phyloP scores from a whole-genome alignment of 345 rosid genomes.

The Acer yangbiense region DNA sequence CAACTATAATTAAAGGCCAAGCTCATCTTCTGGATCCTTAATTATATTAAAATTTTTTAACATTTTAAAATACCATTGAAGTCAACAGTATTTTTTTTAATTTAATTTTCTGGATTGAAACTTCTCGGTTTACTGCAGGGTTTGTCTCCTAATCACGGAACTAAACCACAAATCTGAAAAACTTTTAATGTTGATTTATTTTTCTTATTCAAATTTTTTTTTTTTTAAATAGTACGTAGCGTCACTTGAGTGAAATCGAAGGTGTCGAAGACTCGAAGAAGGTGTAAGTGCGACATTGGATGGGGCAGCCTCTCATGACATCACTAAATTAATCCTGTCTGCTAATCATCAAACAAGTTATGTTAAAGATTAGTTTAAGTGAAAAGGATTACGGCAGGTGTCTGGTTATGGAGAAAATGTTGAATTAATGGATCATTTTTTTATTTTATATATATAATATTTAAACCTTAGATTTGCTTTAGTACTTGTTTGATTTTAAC shows the following conservation, averaged over 20 bases:
- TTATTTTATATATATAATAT: too few species aligned
- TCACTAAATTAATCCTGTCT: constrained; percentile 9
- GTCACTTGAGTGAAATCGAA: too few species aligned
- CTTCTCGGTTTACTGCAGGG: neutral
- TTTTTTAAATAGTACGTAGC: too few species aligned
- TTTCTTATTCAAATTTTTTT: too few species aligned
- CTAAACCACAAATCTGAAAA: neutral
- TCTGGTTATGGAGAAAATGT: neutral
- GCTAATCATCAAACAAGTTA: constrained; percentile 29
- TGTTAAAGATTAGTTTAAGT: neutral
- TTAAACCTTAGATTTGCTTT: too few species aligned
- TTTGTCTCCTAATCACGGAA: neutral
- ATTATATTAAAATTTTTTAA: neutral
- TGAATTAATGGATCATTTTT: neutral
- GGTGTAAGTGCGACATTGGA: neutral
- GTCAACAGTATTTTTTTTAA: neutral
- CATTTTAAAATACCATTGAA: neutral
- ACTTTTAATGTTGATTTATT: too few species aligned
- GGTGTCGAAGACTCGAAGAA: too few species aligned
- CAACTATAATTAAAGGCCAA: too few species aligned
- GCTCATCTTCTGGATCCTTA: neutral
- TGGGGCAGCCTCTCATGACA: neutral
- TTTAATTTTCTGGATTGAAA: neutral
- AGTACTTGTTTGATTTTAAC: neutral
- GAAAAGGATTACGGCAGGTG: neutral